These are phyloP conservation scores for Globisporangium middletonii DNA, from an alignment of 352 stramenopile species.

Conservation along the genomic window DNA sequence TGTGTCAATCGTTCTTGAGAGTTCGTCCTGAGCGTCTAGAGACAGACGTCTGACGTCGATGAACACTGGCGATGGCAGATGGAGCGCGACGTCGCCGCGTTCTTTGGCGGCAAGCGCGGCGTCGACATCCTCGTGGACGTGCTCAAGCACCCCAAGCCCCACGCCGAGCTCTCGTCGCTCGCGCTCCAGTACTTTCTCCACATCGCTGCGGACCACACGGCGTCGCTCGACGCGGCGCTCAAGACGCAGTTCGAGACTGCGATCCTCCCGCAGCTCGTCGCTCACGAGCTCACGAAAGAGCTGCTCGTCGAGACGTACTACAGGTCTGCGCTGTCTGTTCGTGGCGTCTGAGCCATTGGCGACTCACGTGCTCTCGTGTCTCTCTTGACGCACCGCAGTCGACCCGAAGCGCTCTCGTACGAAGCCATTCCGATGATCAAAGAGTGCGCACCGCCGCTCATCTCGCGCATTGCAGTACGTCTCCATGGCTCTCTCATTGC, in stretches of 20 bases:
- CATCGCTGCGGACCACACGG: slow-evolving; percentile 49
- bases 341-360: background rate
- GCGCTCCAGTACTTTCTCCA: slow-evolving; percentile 82
- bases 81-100: slow-evolving; percentile 37
- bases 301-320: slow-evolving; percentile 71
- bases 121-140: slow-evolving; percentile 66
- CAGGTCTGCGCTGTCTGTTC: slow-evolving; percentile 21
- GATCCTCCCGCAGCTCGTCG: slow-evolving; percentile 54
- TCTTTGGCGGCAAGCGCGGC: slow-evolving; percentile 39
- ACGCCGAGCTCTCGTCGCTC: slow-evolving; percentile 63
- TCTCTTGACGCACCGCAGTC: slow-evolving; percentile 17
- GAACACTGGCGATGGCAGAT: slow-evolving; percentile 30
- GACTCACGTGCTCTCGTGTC: background rate
- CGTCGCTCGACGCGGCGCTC: slow-evolving; percentile 27
- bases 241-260: slow-evolving; percentile 40
- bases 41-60: background rate
- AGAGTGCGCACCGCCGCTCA: slow-evolving; percentile 37
- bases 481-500: background rate
- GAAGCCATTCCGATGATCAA: slow-evolving; percentile 33
- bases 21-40: background rate
- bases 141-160: slow-evolving; percentile 54
- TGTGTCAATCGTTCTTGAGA: slow-evolving; percentile 6
- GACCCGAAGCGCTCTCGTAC: slow-evolving; percentile 49
- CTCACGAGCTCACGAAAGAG: slow-evolving; percentile 60
- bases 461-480: slow-evolving; percentile 69